Evolutionary conservation across 139 green algal species (phyloP).

Genomic region (Ettlia oleoabundans): DNA sequence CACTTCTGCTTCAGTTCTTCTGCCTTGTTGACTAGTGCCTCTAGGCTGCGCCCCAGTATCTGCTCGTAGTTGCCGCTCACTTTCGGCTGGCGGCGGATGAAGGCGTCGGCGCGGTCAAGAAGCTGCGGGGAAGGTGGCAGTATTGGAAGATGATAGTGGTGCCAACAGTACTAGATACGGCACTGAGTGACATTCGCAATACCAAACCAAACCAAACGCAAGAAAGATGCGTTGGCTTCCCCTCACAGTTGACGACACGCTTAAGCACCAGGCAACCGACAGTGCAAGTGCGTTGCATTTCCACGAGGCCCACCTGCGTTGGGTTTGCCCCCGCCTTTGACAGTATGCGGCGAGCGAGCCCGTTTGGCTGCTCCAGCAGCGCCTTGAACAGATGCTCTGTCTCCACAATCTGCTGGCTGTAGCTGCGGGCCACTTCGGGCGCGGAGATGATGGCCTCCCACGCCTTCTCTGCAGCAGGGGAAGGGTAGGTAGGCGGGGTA

Average conservation of each 20-base stretch:
- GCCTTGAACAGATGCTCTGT: constrained; percentile 97
- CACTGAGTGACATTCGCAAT: no score
- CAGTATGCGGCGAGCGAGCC: constrained; percentile 85
- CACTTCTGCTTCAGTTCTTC: constrained; percentile 76
- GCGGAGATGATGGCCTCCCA: constrained; percentile 86
- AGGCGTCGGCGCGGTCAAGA: constrained; percentile 82
- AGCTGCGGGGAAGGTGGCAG: no score
- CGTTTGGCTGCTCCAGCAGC: constrained; percentile 96
- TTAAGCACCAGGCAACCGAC: background rate
- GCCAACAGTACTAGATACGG: no score
- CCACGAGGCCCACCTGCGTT: no score
- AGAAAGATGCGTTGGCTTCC: no score
- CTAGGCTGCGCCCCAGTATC: constrained; percentile 93
- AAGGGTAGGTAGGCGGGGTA: no score
- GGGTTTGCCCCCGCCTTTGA: constrained; percentile 87
- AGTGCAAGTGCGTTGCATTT: background rate
- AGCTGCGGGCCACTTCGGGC: constrained; percentile 84
- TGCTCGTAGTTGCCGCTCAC: constrained; percentile 79
- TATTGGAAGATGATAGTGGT: no score
- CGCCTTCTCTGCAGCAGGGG: constrained; percentile 36
- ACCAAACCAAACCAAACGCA: no score
- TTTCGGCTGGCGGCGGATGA: constrained; percentile 80
- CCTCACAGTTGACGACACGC: no score
- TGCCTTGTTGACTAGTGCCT: constrained; percentile 83
- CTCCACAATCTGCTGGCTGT: constrained; percentile 88